Evolutionary conservation across 2,329 filamentous ascomycete genomes (phyloP), one percentile per base, ranked within the genome.

Genomic region (Talaromyces amestolkiae): DNA sequence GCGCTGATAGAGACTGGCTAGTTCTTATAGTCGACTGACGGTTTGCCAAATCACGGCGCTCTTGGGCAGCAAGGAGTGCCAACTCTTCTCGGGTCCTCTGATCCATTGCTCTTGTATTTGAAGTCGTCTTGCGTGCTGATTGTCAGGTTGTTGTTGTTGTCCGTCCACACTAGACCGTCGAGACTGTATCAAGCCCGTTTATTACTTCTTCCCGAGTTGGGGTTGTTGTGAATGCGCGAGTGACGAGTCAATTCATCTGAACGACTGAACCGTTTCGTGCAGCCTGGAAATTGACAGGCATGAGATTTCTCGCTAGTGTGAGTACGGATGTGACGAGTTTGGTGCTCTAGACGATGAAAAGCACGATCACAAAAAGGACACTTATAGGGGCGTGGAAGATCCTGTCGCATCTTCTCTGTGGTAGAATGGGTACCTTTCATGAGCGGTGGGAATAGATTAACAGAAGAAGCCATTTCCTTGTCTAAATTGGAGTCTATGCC

Each of bases 281-380:
- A 98, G 72, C 93, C 93, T 3, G 92, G 93, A 75, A 94, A 97
- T 77, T 92, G 89, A 86, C 94, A 99, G 68, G 91, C 93, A 75
- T 98, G 95, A 58, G 94, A 95, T 85, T 98, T 99, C 84, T 99
- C 94, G 73, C 94, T 95, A 0, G 94, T 99, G 80, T 99, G 94
- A 7, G 95, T 98, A 73, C 94, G 89, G 76, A 98, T 98, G 80
- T 99, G 94, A 73, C 89, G 81, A 66, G 87, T 90, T 84, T 97
- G 94, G 79, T 98, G 94, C 83, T 98, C 94, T 49, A 99, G 86
- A 69, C 95, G 92, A 84, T 98, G 95, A 82, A 99, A 99, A 67
- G 95, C 94, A 85, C 97, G 96, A 74, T 97, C 94, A 83, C 95
- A 99, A 69, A 99, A 87, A 67, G 94, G 93, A 80, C 94, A 99